A percentile compares a stretch with the other conserved stretches of the same genome.
Evolutionary conservation across 768 basidiomycete species (phyloP).

Genomic region (Suillus subaureus): DNA sequence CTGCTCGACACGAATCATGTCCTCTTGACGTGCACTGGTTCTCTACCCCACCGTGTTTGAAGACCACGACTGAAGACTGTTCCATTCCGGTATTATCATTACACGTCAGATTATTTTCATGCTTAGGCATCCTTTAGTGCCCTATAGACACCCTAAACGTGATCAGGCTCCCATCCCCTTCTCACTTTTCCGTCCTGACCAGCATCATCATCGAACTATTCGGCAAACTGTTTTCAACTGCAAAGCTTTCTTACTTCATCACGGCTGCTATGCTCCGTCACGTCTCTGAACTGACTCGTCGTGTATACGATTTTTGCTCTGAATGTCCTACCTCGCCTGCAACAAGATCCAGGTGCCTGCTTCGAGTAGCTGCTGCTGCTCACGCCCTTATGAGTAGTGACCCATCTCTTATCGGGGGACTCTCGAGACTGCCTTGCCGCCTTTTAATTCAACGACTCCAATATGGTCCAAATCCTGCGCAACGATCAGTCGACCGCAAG

Average conservation of each 20-base stretch:
- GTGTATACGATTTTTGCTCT: conserved; percentile 46
- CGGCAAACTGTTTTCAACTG: conserved; percentile 42
- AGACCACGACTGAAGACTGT: conserved; percentile 31
- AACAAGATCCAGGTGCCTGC: conserved; percentile 41
- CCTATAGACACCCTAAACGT: conserved; percentile 31
- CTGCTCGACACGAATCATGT: conserved; percentile 31
- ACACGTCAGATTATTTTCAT: background rate
- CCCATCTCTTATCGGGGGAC: conserved; percentile 25
- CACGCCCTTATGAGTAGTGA: conserved; percentile 25
- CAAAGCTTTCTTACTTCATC: conserved; percentile 50
- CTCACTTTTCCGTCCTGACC: conserved; percentile 49
- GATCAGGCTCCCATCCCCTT: conserved; percentile 39
- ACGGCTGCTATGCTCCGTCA: conserved; percentile 49
- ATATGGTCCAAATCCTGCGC: conserved; percentile 38
- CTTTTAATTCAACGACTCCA: conserved; percentile 49
- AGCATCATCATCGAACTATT: conserved; percentile 48
- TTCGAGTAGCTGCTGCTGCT: conserved; percentile 41
- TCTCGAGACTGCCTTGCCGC: conserved; percentile 37
- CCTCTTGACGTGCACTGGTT: conserved; percentile 45
- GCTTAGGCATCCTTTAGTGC: background rate
- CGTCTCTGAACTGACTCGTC: conserved; percentile 40
- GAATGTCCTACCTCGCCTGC: conserved; percentile 35
- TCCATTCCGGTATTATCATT: conserved; percentile 34
- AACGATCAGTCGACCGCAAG: background rate
- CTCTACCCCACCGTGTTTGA: conserved; percentile 38